phyloP scores from a whole-genome alignment of 2,329 filamentous ascomycete genomes.

The Fusarium continuum region DNA sequence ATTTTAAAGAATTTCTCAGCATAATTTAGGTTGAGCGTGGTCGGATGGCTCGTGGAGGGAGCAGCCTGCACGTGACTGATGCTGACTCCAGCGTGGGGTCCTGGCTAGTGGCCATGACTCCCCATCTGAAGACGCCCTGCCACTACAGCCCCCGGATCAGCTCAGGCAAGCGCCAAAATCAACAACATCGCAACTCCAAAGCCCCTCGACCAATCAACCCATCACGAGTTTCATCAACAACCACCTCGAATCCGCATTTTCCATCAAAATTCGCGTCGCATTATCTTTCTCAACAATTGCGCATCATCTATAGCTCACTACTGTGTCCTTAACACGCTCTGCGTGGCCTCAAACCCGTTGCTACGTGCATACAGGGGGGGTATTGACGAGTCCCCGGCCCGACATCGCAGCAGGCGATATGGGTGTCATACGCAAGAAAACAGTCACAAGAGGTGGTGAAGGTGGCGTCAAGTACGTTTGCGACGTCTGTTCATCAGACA shows the following conservation, averaged over 20 bases:
- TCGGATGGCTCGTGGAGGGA: background rate
- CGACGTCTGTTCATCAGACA: conserved; percentile 95
- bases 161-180: conserved; percentile 36
- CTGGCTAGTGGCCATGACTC: conserved; percentile 19
- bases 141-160: conserved; percentile 13
- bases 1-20: too few species aligned
- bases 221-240: conserved; percentile 42
- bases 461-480: conserved; percentile 96
- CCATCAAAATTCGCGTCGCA: conserved; percentile 46
- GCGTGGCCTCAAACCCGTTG: conserved; percentile 21
- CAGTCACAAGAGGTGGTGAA: conserved; percentile 82
- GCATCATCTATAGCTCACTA: conserved; percentile 27
- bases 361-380: conserved; percentile 39
- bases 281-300: conserved; percentile 16
- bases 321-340: conserved; percentile 24
- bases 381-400: conserved; percentile 41
- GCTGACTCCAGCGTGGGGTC: conserved; percentile 4
- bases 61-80: background rate
- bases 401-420: conserved; percentile 59
- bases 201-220: conserved; percentile 35
- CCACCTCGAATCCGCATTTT: conserved; percentile 35
- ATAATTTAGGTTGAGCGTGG: too few species aligned
- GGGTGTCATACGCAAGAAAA: conserved; percentile 98
- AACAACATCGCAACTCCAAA: conserved; percentile 41
- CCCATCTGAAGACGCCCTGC: conserved; percentile 27